Evolutionary conservation across 257 asterid species (phyloP), one percentile per base, ranked within the genome.

Genomic region (Sherardia arvensis): DNA sequence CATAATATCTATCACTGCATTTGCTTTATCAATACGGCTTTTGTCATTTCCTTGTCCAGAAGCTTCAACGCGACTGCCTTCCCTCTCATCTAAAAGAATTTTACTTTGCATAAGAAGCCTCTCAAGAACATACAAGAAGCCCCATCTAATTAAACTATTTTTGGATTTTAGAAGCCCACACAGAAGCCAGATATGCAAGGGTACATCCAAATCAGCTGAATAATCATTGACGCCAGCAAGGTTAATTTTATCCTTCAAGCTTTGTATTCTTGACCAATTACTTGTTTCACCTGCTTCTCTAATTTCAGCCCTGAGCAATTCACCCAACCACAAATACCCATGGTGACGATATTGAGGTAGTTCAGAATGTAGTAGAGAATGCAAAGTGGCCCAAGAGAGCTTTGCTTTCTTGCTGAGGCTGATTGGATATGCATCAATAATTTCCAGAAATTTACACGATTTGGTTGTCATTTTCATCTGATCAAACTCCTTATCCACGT

Each of bases 351-450:
- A 83, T 66, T 79, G 79, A 33, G 59, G 58, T 67, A 95, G 78
- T 71, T 87, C 92, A 64, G 99, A 93, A 78, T 90, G 99, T 67
- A 93, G 95, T 78, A 93, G 94, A 77, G 99, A 93, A 79, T 93
- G 99, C 68, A 93, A 83, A 67, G 90, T 93, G 73, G 96, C 83
- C 97, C 97, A 90, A 40, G 83, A 80, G 57, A 83, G 85, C 77
- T 87, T 85, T 60, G 85, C 83, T 47, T 84, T 81, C 84, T 78
- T 76, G 53, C 86, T 75, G 65, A 78, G 67, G 51, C 76, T 65
- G 62, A 74, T 87, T 29, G 70, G 77, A 76, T 76, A 82, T 74
- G 74, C 79, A 66, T 74, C 79, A 59, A 79, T 72, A 64, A 85
- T 86, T 81, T 85, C 86, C 69, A 80, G 54, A 71, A 84, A 85